Conservation (phyloP, 228 moss, liverwort and hornwort genomes). For the Sphagnum magellanicum region DNA sequence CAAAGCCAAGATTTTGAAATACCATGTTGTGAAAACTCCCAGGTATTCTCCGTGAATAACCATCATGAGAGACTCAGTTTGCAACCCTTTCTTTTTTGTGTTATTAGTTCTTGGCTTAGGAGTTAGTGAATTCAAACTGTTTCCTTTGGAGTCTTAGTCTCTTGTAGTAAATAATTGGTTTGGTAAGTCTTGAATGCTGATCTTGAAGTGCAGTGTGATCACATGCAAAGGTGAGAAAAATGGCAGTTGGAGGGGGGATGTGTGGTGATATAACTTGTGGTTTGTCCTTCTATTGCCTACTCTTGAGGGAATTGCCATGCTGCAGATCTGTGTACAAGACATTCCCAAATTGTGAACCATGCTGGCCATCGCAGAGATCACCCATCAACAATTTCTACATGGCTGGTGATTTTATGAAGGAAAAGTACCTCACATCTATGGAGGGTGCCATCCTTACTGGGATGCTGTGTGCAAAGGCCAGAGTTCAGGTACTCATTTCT, state of each 20-base stretch:
- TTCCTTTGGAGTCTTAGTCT: too few relatives aligned
- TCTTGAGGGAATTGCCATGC: constrained; percentile 4
- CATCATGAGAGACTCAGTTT: neutral
- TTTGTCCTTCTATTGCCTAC: too few relatives aligned
- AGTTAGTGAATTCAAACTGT: too few relatives aligned
- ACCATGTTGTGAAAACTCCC: constrained; percentile 95
- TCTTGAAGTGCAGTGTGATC: too few relatives aligned
- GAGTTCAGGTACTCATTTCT: constrained; percentile 43
- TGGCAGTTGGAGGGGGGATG: too few relatives aligned
- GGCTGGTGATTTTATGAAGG: constrained; percentile 98
- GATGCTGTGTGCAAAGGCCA: constrained; percentile 74
- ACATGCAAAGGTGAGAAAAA: too few relatives aligned
- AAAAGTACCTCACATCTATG: constrained; percentile 96
- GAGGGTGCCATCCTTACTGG: constrained; percentile 98
- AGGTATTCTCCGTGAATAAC: constrained; percentile 25
- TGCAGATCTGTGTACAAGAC: constrained; percentile 96
- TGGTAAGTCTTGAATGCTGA: too few relatives aligned
- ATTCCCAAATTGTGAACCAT: constrained; percentile 85
- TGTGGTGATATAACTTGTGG: too few relatives aligned
- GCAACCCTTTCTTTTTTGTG: too few relatives aligned
- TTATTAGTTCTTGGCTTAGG: too few relatives aligned
- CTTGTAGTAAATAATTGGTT: too few relatives aligned
- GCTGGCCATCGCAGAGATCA: constrained; percentile 82
- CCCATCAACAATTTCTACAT: constrained; percentile 82
- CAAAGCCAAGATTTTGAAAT: constrained; percentile 93